Evolutionary conservation across 441 rosid species (phyloP).

Genomic region (Corymbia citriodora): DNA sequence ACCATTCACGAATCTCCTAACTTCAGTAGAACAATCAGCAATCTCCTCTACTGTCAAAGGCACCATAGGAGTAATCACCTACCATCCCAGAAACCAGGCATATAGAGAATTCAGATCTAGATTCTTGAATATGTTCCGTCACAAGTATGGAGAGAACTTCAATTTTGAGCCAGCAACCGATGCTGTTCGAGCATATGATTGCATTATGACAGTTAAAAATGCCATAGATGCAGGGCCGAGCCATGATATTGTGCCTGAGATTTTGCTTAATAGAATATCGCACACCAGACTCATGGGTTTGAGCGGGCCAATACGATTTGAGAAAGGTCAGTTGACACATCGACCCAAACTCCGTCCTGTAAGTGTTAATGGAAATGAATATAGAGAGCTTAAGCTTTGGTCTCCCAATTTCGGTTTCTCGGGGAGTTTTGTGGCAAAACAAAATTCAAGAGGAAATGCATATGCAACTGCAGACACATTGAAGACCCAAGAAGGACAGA

Average conservation of each 20-base stretch:
- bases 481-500: not conserved
- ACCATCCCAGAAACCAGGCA: slow-evolving; percentile 6
- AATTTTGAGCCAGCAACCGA: slow-evolving; percentile 17
- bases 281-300: not conserved
- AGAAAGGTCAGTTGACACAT: not conserved
- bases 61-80: slow-evolving; percentile 29
- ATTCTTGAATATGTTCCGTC: slow-evolving; percentile 12
- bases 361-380: not conserved
- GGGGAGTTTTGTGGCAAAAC: not conserved
- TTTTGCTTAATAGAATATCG: not conserved
- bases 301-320: not conserved
- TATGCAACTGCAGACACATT: not conserved
- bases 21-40: slow-evolving; percentile 19
- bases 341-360: not conserved
- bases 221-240: not conserved
- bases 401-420: not conserved
- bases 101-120: slow-evolving; percentile 15
- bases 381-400: not conserved
- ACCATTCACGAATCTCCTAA: slow-evolving; percentile 19
- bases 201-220: not conserved
- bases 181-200: slow-evolving; percentile 25
- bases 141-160: slow-evolving; percentile 11
- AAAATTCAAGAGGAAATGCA: not conserved
- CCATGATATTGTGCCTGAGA: not conserved
- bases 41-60: slow-evolving; percentile 34